Base-by-base conservation (phyloP, 192 early-diverging fungal genomes). In the Linnemannia hyalina region DNA sequence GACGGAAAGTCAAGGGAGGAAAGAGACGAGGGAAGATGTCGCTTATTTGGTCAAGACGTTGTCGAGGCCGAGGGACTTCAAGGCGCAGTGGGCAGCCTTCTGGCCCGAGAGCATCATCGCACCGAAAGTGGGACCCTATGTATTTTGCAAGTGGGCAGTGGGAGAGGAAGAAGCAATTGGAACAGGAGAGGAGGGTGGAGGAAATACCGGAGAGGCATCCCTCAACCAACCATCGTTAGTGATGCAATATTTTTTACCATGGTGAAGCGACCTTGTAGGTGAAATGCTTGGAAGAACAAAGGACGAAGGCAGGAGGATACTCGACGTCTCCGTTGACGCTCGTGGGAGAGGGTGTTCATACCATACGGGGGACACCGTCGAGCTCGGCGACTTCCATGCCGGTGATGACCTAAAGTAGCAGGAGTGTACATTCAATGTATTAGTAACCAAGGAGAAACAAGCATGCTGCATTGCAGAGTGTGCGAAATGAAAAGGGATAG, bases 321-420 rank as follows among this genome's bases (percentile, higher is more conserved):
- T 36, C 44, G 10, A 9, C 22, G 40, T 22, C 18, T 15, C 15
- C 26, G 35, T 65, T 26, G 75, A 38, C 32, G 35, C 26, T 49
- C 10, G 35, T 20, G 35, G 60, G 75, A 15, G 6, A 49, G 42
- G 68, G n/a, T 72, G 73, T 16, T 54, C 81, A 91, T 88, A 91
- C 94, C 94, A 95, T 95, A 54, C 94, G 93, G 69, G 92, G 89
- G 77, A 89, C 88, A 38, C 94, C 94, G 85, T 92, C 93, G 55
- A 93, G 82, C 86, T 95, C 94, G 69, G 93, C 89, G 55, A 95
- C 88, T 87, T 95, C 94, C 94, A 95, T 95, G 69, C 94, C 94
- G 68, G 80, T 74, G 63, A 82, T 76, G 57, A 87, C 80, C 72
- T 88, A 80, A 13, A 57, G 32, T 4, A 70, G 38, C 52, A 75